Evolutionary conservation across 2,329 filamentous ascomycete species (phyloP), one percentile per base, ranked within the genome.

Genomic region (Aspergillus cejpii): DNA sequence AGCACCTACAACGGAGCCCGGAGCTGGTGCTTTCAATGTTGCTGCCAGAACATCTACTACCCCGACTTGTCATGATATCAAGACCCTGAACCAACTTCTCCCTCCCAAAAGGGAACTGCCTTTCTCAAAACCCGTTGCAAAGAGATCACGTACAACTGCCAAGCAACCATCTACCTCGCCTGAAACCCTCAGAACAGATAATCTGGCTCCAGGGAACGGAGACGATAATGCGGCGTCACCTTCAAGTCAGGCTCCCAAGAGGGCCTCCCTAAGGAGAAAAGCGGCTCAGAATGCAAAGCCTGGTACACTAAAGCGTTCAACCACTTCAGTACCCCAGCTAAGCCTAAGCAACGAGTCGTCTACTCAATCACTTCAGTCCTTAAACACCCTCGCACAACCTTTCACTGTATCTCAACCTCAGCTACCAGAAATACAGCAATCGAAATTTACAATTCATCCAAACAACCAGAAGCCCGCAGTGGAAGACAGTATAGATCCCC

Each of bases 101-200:
- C 70, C 70, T 12, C 70, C 70, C 15, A 70, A 62, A 47, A 51
- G 70, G 48, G 57, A 65, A 12, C 59, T 73, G 0, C 70, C 70
- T 2, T 73, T 72, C 44, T 42, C 57, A 20, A 67, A 59, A 43
- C 55, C 57, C 15, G 51, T 43, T 12, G 28, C 50, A 21, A 61
- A 60, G 41, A 55, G 48, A 39, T 8, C 52, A 2, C 47, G 28
- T 10, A 46, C 37, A 24, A 23, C 27, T 5, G 10, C 34, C 12
- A 26, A 37, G 24, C 7, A 14, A 38, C 24, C 46, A 17, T 33
- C 43, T 20, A 34, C 39, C 3, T 17, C 40, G 15, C 36, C 24
- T 14, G 27, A 41, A 11, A 20, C 10, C 3, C 24, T 11, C 3
- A n/a, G 20, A 24, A 17, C 27, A 41, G 36, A 24, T 28, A 23